These are phyloP conservation scores for Iberis pinnata DNA, from an alignment of 345 rosid species.

Conservation along the genomic window DNA sequence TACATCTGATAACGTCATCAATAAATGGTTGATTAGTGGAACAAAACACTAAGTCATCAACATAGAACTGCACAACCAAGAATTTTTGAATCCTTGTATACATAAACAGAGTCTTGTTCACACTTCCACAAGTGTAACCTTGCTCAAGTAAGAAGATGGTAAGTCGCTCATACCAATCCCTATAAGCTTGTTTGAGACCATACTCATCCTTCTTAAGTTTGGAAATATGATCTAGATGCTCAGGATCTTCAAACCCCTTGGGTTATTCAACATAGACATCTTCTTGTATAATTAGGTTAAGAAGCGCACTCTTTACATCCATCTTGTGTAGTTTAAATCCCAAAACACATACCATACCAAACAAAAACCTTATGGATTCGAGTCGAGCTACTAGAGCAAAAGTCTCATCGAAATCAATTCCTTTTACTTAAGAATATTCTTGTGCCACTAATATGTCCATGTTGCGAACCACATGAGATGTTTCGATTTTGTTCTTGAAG, in stretches of 20 bases:
- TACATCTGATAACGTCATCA: rapidly evolving
- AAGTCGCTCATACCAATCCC: neutral
- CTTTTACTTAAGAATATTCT: too few species aligned
- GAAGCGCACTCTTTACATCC: neutral
- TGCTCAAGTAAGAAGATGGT: too few species aligned
- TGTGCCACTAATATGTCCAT: too few species aligned
- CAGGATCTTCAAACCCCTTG: neutral
- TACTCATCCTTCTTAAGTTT: neutral
- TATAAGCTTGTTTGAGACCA: neutral
- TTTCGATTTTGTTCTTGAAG: too few species aligned
- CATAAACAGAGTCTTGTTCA: neutral
- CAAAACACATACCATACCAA: neutral
- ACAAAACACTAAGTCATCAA: neutral
- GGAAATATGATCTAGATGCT: neutral
- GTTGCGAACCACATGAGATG: too few species aligned
- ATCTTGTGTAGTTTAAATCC: neutral
- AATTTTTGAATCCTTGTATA: too few species aligned
- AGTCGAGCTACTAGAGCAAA: neutral
- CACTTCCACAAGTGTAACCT: neutral
- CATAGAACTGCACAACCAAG: neutral
- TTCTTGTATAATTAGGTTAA: neutral
- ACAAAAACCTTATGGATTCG: neutral
- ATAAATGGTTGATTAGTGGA: neutral
- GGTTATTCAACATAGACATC: neutral
- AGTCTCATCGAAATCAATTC: too few species aligned